Base-by-base conservation (phyloP, 2,329 filamentous ascomycete genomes). In the Cladophialophora yegresii region DNA sequence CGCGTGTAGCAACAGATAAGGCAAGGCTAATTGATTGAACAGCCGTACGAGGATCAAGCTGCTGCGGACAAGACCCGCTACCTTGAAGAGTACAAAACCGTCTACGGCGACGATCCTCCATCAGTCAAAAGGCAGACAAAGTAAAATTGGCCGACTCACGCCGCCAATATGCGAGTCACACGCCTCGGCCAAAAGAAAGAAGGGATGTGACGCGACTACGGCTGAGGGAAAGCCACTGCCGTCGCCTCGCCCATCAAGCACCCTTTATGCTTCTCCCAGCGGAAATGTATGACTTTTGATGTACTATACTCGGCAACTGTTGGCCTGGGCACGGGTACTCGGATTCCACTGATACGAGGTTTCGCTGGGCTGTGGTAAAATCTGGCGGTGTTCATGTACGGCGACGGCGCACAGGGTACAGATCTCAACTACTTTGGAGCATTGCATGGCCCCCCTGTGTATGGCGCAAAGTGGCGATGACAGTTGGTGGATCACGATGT, bases 31-130 rank as follows among this genome's bases (percentile, higher is more conserved):
- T 47, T 51, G 28, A 53, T 36, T 49, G 22, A 72, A 45, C 32
- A 68, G 73, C 64, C 67, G 69, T 78, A 77, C 66, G 23, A 67
- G 9, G 66, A 73, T 58, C 56, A 70, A 30, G 67, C 67, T 13
- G 55, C 67, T 7, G 69, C 67, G 8, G 77, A 79, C 57, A 61
- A 57, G 13, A 67, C 69, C 47, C 75, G 77, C 40, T 79, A 78
- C 62, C 33, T 60, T 6, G 72, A 71, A 40, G 77, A 79, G 68
- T 71, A 75, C 67, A 69, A 67, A 40, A 72, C 76, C 32, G 73
- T 73, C 2, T 79, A 79, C 65, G 77, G 77, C 28, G 66, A 72
- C 50, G 72, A 73, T 7, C 28, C 65, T 54, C 57, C 57, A 7
- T 28, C 28, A 3, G 30, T 36, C 20, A 59, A 30, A 45, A 58